Base-by-base conservation (phyloP, 1,284 basidiomycete species). In the Cystobasidium pallidum region DNA sequence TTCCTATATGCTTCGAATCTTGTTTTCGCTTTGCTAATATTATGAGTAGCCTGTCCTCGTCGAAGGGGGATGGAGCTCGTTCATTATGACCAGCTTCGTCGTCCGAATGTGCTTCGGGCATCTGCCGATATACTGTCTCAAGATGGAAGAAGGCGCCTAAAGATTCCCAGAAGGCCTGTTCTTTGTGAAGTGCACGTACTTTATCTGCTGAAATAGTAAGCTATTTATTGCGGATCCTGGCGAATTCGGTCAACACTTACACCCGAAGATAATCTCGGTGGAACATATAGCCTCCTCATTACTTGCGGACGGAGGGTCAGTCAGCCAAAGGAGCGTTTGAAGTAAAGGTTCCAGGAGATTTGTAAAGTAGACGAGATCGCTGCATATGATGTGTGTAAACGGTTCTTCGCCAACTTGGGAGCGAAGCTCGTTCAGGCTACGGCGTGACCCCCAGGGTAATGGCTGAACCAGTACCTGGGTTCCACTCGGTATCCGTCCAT, bases 341-440 rank as follows among this genome's bases (percentile, higher is more conserved):
- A 71, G 47, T 3, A 71, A 51, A 30, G 68, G 68, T 32, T 71
- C 61, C n/a, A 71, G 68, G 4, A 71, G 51, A 19, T 71, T 19
- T 28, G 68, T 57, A 41, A 71, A 71, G 36, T 71, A 71, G 34
- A 71, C 68, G 26, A 71, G 61, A 49, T 71, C 68, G 51, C 68
- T 71, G 21, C 68, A 71, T 32, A 71, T 19, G 8, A 71, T 64
- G 26, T 71, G 68, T 11, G 68, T 63, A 28, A 71, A 47, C 13
- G 21, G 47, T 39, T 30, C 32, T 26, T 64, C 32, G 24, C 52
- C 43, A 54, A 26, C 19, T 15, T 28, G 10, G 17, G 15, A 6
- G 15, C 36, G 61, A 34, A 63, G 51, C 28, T 13, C 26, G n/a
- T 51, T 30, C 10, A 64, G 26, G 28, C 51, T 28, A 24, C 26